phyloP scores from a whole-genome alignment of 495 filamentous ascomycete species.

The Cudoniella acicularis region DNA sequence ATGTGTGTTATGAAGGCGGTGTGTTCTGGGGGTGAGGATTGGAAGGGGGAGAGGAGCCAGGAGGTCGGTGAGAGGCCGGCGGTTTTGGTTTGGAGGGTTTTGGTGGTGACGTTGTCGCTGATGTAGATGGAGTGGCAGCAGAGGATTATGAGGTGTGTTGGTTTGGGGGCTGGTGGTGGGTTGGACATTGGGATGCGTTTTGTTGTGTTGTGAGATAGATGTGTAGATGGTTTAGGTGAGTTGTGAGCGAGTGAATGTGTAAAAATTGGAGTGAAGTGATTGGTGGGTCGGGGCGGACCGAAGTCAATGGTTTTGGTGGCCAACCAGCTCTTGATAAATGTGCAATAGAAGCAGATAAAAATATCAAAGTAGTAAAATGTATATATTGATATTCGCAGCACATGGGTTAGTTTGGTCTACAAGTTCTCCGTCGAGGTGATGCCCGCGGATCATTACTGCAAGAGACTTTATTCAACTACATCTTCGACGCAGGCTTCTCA shows the following conservation, averaged over 20 bases:
- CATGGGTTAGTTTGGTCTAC: no score
- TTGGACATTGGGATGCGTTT: no score
- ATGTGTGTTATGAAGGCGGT: slow-evolving; percentile 69
- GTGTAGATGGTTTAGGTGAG: no score
- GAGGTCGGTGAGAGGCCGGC: slow-evolving; percentile 55
- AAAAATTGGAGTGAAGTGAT: no score
- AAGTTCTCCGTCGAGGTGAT: background rate
- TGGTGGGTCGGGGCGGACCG: no score
- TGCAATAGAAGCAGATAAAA: no score
- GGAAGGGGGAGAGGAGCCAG: slow-evolving; percentile 72
- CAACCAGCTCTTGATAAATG: no score
- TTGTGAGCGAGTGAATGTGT: no score
- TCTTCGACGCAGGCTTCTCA: slow-evolving; percentile 10
- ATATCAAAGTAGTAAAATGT: no score
- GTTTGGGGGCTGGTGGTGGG: background rate
- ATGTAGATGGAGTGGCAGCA: slow-evolving; percentile 81
- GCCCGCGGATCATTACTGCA: background rate
- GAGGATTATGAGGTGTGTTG: slow-evolving; percentile 60
- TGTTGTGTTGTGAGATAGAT: no score
- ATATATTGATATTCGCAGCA: no score
- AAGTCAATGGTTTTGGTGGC: no score
- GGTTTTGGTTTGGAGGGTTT: slow-evolving; percentile 6
- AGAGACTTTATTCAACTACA: slow-evolving; percentile 1
- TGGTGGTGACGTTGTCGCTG: slow-evolving; percentile 55
- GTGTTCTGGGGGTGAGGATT: slow-evolving; percentile 58